Percentiles rank a stretch among this genome's conserved stretches.
Conservation (phyloP, 768 basidiomycete species). For the Psilocybe azurescens region DNA sequence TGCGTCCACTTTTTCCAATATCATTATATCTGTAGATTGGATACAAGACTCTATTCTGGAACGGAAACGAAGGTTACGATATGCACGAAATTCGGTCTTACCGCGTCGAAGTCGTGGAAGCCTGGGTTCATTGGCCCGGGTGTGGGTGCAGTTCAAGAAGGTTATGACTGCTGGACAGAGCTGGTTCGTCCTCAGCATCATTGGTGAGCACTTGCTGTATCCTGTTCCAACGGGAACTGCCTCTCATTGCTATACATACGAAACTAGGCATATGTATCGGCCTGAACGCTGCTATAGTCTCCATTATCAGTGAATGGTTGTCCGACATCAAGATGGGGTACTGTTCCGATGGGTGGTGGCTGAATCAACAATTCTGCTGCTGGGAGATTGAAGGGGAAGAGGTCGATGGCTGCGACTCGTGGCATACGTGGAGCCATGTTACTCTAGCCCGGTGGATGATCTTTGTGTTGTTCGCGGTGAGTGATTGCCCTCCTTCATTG, state of each 20-base stretch:
- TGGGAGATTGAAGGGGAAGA: constrained; percentile 92
- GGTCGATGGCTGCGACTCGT: constrained; percentile 84
- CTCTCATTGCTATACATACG: background rate
- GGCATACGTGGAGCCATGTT: constrained; percentile 88
- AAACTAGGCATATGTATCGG: constrained; percentile 85
- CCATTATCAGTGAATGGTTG: constrained; percentile 96
- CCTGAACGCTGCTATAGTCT: constrained; percentile 91
- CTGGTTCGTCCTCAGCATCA: constrained; percentile 91
- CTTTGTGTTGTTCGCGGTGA: constrained; percentile 89
- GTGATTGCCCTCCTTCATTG: constrained; percentile 32
- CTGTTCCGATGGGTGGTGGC: constrained; percentile 97
- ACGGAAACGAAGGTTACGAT: constrained; percentile 75
- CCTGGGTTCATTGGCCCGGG: constrained; percentile 52
- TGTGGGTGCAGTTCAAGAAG: constrained; percentile 66
- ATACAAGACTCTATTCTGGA: constrained; percentile 95
- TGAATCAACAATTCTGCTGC: constrained; percentile 98
- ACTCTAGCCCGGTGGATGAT: constrained; percentile 78
- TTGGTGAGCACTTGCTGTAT: constrained; percentile 62
- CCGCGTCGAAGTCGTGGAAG: constrained; percentile 52
- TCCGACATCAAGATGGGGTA: constrained; percentile 98
- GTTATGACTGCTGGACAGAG: constrained; percentile 77
- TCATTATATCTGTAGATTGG: constrained; percentile 72
- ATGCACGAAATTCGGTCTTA: constrained; percentile 50
- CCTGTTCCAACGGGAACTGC: background rate
- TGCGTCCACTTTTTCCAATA: background rate